Percentiles rank a stretch among this genome's conserved stretches.
phyloP scores from a whole-genome alignment of 148 eudicot genomes.

The Amaranthus palmeri region DNA sequence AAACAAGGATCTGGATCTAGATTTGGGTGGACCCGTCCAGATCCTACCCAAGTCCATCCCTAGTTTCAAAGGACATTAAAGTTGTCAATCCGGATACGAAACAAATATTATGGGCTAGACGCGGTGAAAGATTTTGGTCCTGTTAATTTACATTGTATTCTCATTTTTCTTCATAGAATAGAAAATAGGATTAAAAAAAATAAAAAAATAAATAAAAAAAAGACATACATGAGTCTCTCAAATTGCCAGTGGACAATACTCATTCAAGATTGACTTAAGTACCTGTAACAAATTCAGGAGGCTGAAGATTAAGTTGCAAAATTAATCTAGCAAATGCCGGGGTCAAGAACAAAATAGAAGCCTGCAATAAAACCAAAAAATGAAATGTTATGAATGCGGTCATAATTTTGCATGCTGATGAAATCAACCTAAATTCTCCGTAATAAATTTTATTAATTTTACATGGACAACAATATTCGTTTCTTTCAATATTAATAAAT shows the following conservation, averaged over 20 bases:
- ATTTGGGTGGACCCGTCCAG: too few relatives aligned
- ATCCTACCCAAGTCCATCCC: too few relatives aligned
- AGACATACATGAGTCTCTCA: not conserved
- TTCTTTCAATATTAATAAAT: too few relatives aligned
- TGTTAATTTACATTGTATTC: not conserved
- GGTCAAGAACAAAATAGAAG: conserved; percentile 69
- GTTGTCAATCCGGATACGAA: too few relatives aligned
- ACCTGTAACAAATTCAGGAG: conserved; percentile 94
- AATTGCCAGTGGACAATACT: not conserved
- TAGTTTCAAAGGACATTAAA: too few relatives aligned
- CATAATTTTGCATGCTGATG: conserved; percentile 2
- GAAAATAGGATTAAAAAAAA: not conserved
- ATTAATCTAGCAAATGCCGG: conserved; percentile 73
- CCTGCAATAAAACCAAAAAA: conserved; percentile 43
- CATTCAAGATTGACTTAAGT: conserved; percentile 11
- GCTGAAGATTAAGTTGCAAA: conserved; percentile 75
- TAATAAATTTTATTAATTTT: too few relatives aligned
- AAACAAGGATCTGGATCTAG: too few relatives aligned
- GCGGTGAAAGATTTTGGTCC: not conserved
- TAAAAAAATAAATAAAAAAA: too few relatives aligned
- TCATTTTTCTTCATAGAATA: not conserved
- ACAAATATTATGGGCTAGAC: too few relatives aligned
- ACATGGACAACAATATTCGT: too few relatives aligned
- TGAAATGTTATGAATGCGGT: not conserved
- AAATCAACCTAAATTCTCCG: too few relatives aligned